phyloP scores from a whole-genome alignment of 257 asterid genomes.

The Dorcoceras hygrometricum region DNA sequence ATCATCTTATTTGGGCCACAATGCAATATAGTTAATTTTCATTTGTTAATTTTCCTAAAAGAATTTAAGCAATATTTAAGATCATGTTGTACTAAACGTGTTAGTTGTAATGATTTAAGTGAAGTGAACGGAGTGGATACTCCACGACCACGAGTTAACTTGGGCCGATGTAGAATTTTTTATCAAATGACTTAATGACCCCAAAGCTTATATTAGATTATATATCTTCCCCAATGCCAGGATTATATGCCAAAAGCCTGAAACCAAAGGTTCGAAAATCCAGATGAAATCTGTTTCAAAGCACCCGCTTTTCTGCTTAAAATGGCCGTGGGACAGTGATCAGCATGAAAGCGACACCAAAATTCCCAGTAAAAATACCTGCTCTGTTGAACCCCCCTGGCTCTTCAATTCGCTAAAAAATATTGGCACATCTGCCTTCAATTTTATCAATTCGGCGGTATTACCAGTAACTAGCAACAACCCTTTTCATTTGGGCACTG shows the following conservation, averaged over 20 bases:
- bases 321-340: constrained; percentile 67
- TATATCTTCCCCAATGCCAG: neutral
- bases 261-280: neutral
- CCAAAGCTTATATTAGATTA: neutral
- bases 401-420: constrained; percentile 55
- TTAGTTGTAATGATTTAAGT: too few species aligned
- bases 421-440: constrained; percentile 41
- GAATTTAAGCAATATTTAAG: too few species aligned
- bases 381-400: constrained; percentile 70
- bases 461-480: constrained; percentile 21
- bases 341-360: constrained; percentile 29
- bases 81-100: too few species aligned
- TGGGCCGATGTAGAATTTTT: neutral
- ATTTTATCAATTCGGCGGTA: constrained; percentile 37
- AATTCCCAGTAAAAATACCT: constrained; percentile 25
- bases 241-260: neutral
- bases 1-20: too few species aligned
- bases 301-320: constrained; percentile 52
- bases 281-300: constrained; percentile 45
- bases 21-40: too few species aligned
- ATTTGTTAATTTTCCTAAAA: too few species aligned
- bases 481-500: constrained; percentile 14
- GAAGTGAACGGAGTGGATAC: too few species aligned
- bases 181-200: neutral
- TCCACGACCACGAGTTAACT: too few species aligned